Evolutionary conservation across 2,329 filamentous ascomycete genomes (phyloP).

Genomic region (Penicillium sp.): DNA sequence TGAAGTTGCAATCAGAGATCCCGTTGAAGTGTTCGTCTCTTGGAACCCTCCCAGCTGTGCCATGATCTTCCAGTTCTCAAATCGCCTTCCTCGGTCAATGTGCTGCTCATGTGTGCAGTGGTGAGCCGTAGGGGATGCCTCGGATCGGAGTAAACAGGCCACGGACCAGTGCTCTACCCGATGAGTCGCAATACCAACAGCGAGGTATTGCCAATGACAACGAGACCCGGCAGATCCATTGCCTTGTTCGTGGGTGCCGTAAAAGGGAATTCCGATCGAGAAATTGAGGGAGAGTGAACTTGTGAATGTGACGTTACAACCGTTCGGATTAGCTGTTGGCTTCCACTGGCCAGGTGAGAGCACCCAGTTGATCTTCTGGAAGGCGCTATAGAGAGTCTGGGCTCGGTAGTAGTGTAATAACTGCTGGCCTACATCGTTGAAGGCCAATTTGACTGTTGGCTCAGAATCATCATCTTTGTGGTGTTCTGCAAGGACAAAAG

Average conservation of each 20-base stretch:
- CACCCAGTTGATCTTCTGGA: slow-evolving; percentile 28
- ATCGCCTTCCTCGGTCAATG: slow-evolving; percentile 42
- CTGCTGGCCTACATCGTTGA: slow-evolving; percentile 39
- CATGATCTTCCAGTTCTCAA: slow-evolving; percentile 37
- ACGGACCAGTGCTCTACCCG: slow-evolving; percentile 35
- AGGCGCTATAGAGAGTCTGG: slow-evolving; percentile 36
- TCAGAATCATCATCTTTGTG: slow-evolving; percentile 1
- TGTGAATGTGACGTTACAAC: slow-evolving; percentile 26
- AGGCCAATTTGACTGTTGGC: slow-evolving; percentile 31
- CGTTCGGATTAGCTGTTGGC: slow-evolving; percentile 24
- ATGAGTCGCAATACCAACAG: slow-evolving; percentile 39
- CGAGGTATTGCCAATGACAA: slow-evolving; percentile 43
- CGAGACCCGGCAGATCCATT: slow-evolving; percentile 7
- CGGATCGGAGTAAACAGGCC: slow-evolving; percentile 40
- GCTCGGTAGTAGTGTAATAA: slow-evolving; percentile 37
- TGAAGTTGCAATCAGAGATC: slow-evolving; percentile 40
- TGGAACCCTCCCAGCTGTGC: slow-evolving; percentile 39
- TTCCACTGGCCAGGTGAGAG: slow-evolving; percentile 9
- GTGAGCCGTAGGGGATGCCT: slow-evolving; percentile 26
- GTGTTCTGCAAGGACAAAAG: slow-evolving; percentile 19
- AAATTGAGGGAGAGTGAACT: slow-evolving; percentile 31
- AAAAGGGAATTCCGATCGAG: slow-evolving; percentile 43
- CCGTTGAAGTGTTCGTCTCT: slow-evolving; percentile 35
- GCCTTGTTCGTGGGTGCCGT: slow-evolving; percentile 33
- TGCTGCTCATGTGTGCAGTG: slow-evolving; percentile 37